phyloP scores from a whole-genome alignment of 768 basidiomycete genomes.

The Phylloporus sp. region DNA sequence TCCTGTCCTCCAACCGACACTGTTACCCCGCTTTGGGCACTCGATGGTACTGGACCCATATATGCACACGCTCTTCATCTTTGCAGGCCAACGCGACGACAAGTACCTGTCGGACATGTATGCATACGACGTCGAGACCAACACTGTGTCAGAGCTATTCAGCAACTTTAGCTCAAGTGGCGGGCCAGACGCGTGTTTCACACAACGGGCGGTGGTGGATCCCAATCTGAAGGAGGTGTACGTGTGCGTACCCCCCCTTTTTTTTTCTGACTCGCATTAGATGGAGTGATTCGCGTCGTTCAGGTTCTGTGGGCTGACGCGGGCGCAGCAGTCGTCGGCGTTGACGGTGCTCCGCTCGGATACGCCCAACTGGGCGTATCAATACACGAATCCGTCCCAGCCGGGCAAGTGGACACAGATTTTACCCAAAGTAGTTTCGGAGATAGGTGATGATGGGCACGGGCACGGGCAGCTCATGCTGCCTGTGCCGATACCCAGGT shows the following conservation, averaged over 20 bases:
- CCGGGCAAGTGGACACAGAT: constrained; percentile 69
- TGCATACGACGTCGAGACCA: constrained; percentile 58
- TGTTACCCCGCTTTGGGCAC: constrained; percentile 68
- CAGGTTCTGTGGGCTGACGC: constrained; percentile 63
- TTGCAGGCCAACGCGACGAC: constrained; percentile 69
- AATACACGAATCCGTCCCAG: constrained; percentile 45
- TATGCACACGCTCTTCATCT: constrained; percentile 59
- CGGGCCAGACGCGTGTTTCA: constrained; percentile 70
- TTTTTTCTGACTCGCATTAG: not conserved
- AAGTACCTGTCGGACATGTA: constrained; percentile 75
- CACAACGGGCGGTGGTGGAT: constrained; percentile 71
- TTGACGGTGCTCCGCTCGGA: constrained; percentile 43
- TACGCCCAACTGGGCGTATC: constrained; percentile 64
- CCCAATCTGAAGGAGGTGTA: constrained; percentile 62
- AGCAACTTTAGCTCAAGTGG: constrained; percentile 57
- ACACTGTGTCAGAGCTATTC: constrained; percentile 57
- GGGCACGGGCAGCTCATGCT: constrained; percentile 17
- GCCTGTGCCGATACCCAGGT: constrained; percentile 54
- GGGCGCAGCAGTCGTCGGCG: constrained; percentile 36
- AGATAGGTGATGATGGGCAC: not conserved
- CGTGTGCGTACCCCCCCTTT: constrained; percentile 44
- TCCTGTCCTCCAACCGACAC: constrained; percentile 34
- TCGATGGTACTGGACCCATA: constrained; percentile 75
- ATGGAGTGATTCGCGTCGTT: not conserved
- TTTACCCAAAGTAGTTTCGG: constrained; percentile 33